Percentiles rank a stretch among this genome's conserved stretches.
Conservation (phyloP, 2,329 filamentous ascomycete species). For the Exophiala xenobiotica region DNA sequence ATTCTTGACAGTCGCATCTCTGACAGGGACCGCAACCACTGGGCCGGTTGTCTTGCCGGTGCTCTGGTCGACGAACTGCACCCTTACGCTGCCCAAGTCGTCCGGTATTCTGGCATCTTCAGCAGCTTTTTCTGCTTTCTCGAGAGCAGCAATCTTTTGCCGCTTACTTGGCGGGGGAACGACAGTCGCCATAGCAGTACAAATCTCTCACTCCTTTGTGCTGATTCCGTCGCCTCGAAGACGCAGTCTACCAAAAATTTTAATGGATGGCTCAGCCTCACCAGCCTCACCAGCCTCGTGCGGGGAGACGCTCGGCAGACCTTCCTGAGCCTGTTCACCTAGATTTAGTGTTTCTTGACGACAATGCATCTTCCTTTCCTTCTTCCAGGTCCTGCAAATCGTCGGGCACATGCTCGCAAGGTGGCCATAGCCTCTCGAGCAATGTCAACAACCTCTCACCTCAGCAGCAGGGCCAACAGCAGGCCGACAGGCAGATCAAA, state of each 20-base stretch:
- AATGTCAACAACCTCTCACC: not conserved
- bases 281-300: constrained; percentile 12
- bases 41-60: constrained; percentile 66
- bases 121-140: constrained; percentile 71
- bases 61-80: constrained; percentile 84
- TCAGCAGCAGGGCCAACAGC: not conserved
- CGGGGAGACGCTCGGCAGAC: constrained; percentile 12
- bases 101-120: constrained; percentile 67
- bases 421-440: not conserved
- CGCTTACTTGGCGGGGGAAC: constrained; percentile 84
- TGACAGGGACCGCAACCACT: constrained; percentile 73
- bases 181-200: constrained; percentile 68
- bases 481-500: constrained; percentile 9
- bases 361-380: not conserved
- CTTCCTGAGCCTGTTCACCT: too few species aligned
- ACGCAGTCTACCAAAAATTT: constrained; percentile 13
- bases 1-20: constrained; percentile 84
- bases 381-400: not conserved
- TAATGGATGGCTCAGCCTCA: not conserved
- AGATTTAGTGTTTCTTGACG: too few species aligned
- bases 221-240: not conserved
- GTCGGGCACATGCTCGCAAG: not conserved
- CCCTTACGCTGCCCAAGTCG: constrained; percentile 72
- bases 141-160: constrained; percentile 72
- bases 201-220: not conserved